phyloP scores from a whole-genome alignment of 139 green algal species.

The Pedinophyceae sp. region DNA sequence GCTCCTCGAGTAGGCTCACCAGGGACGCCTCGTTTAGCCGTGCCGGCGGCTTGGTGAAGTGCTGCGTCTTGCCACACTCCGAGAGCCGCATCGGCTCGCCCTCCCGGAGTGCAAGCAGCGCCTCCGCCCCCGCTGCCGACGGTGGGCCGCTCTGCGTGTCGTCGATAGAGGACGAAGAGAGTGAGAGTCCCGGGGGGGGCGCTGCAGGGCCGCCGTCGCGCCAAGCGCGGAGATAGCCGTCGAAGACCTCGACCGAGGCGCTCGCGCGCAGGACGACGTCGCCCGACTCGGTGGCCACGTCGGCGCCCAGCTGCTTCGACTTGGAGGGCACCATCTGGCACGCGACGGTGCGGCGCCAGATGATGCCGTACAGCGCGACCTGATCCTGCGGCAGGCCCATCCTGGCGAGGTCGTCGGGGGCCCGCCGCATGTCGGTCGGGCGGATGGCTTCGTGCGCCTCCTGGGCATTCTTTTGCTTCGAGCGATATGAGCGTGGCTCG shows the following conservation, averaged over 20 bases:
- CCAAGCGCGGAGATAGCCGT: conserved; percentile 28
- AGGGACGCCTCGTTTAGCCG: conserved; percentile 62
- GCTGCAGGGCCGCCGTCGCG: neutral
- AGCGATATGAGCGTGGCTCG: conserved; percentile 16
- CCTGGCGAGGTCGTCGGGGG: conserved; percentile 8
- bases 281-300: neutral
- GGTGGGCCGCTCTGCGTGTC: no score
- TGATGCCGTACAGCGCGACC: conserved; percentile 60
- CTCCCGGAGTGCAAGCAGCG: no score
- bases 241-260: conserved; percentile 21
- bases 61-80: conserved; percentile 11
- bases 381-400: conserved; percentile 11
- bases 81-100: neutral
- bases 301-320: conserved; percentile 14
- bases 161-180: neutral
- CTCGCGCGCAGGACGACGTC: conserved; percentile 25
- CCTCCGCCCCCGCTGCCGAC: no score
- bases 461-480: conserved; percentile 42
- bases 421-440: conserved; percentile 52
- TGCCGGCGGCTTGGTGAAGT: conserved; percentile 56
- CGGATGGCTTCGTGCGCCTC: conserved; percentile 90
- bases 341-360: conserved; percentile 64
- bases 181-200: no score
- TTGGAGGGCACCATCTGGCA: conserved; percentile 50
- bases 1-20: conserved; percentile 68